Conservation (phyloP, 2,329 filamentous ascomycete species). For the Aspergillus latus region DNA sequence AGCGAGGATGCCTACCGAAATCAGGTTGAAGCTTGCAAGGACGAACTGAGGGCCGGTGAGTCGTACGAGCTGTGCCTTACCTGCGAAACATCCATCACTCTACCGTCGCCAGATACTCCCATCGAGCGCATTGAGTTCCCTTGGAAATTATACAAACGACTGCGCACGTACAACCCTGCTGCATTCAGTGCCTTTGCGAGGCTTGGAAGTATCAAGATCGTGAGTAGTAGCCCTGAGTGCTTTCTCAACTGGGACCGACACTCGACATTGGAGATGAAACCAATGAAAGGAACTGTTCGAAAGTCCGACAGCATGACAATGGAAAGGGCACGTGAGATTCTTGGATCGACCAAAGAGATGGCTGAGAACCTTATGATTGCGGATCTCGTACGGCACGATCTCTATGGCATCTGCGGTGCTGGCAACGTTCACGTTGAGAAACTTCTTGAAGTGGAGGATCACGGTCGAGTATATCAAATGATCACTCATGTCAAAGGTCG, state of each 20-base stretch:
- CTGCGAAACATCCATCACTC: constrained; percentile 66
- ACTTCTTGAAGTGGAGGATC: constrained; percentile 84
- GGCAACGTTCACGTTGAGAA: constrained; percentile 72
- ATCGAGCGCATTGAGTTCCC: constrained; percentile 41
- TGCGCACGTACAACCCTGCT: constrained; percentile 72
- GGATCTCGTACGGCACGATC: constrained; percentile 89
- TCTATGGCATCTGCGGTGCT: constrained; percentile 78
- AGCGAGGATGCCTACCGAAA: constrained; percentile 58
- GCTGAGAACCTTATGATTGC: constrained; percentile 99
- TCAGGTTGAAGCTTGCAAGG: constrained; percentile 68
- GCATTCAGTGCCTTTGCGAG: constrained; percentile 82
- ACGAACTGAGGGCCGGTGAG: constrained; percentile 70
- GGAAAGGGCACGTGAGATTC: constrained; percentile 68
- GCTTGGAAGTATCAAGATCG: constrained; percentile 67
- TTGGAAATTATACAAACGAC: constrained; percentile 71
- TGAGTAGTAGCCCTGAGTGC: constrained; percentile 84
- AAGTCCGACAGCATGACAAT: constrained; percentile 69
- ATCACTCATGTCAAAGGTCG: constrained; percentile 80
- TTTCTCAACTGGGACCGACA: constrained; percentile 69
- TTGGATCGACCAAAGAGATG: constrained; percentile 82
- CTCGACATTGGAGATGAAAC: constrained; percentile 64
- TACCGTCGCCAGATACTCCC: constrained; percentile 27
- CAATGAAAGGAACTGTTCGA: constrained; percentile 95
- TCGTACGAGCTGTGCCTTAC: constrained; percentile 87
- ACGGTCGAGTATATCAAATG: constrained; percentile 87